phyloP scores from a whole-genome alignment of 2,329 filamentous ascomycete species.

The Phialemonium atrogriseum region DNA sequence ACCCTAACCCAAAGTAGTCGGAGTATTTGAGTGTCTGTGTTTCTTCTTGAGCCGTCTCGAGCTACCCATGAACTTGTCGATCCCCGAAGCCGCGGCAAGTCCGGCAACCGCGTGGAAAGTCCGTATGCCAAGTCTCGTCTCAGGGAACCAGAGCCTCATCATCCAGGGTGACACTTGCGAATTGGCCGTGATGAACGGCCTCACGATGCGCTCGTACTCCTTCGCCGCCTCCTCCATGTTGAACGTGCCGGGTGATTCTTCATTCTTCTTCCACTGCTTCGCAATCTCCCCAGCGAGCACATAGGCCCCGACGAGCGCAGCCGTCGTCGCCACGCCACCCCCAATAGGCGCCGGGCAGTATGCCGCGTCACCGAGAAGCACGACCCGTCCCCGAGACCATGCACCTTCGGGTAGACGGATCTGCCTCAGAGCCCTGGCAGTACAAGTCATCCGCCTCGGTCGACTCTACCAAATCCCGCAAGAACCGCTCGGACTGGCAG shows the following conservation, averaged over 20 bases:
- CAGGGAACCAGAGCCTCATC: too few species aligned
- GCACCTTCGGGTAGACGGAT: too few species aligned
- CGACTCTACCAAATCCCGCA: slow-evolving; percentile 26
- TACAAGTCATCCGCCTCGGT: slow-evolving; percentile 36
- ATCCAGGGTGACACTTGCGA: too few species aligned
- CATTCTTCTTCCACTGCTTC: slow-evolving; percentile 5
- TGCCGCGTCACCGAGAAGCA: slow-evolving; percentile 45
- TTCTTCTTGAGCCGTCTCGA: too few species aligned
- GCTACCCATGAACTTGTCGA: too few species aligned
- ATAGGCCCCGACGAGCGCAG: slow-evolving; percentile 42
- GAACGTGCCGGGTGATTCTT: too few species aligned
- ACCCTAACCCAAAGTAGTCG: too few species aligned
- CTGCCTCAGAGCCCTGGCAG: too few species aligned
- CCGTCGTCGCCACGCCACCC: slow-evolving; percentile 44
- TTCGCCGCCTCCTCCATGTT: slow-evolving; percentile 24
- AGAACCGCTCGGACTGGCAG: slow-evolving; percentile 30
- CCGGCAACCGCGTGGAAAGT: too few species aligned
- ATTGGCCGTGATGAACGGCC: slow-evolving; percentile 37
- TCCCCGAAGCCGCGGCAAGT: too few species aligned
- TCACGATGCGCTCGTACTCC: slow-evolving; percentile 34
- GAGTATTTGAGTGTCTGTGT: too few species aligned
- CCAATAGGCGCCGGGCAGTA: slow-evolving; percentile 38
- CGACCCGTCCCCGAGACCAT: slow-evolving; percentile 38
- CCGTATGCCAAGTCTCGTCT: too few species aligned
- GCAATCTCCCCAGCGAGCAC: slow-evolving; percentile 44